Evolutionary conservation across 2,329 filamentous ascomycete genomes (phyloP), one percentile per base, ranked within the genome.

Genomic region (Nemania diffusa): DNA sequence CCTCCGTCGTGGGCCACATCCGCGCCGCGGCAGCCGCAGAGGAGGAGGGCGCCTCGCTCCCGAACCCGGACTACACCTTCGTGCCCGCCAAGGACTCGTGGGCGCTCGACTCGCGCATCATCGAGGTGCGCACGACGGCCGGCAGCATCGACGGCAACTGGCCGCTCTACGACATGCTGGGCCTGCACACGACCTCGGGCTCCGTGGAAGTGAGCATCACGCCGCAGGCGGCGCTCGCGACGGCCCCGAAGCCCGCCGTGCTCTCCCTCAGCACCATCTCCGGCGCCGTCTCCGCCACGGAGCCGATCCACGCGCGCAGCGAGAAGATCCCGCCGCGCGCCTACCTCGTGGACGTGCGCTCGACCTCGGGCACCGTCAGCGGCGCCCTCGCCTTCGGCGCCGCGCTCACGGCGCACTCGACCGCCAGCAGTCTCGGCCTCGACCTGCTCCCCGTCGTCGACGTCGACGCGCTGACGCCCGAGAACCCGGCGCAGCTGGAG

Each of bases 131-230:
- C 27, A 84, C 84, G 20, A 79, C 80, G 2, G 80, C 83, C 1
- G 83, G 83, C 7, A 57, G 75, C 15, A 81, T 88, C 68, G 65
- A 67, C 15, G 86, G 86, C 32, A 81, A 79, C 74, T 87, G 84
- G 78, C 84, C 85, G 0, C 77, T 88, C 1, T 84, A 82, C 73
- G 83, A 87, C 71, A 75, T 80, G 32, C 79, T 88, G 13, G 76
- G 78, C 20, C 74, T 87, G n/a, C 70, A 76, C 20, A 81, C 82
- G 7, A 77, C 78, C 0, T 83, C 85, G 0, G 86, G 85, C 53
- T 71, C 78, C 59, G 75, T 87, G 63, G 65, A 65, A 17, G 77
- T 79, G 3, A 78, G 77, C 37, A 75, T 87, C 60, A 77, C 75
- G 13, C 83, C 83, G 5, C 78, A 84, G 70, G 74, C 77, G 0